Evolutionary conservation across 805 yeast genomes (phyloP), one percentile per base, ranked within the genome.

Genomic region (Brettanomyces custersianus): DNA sequence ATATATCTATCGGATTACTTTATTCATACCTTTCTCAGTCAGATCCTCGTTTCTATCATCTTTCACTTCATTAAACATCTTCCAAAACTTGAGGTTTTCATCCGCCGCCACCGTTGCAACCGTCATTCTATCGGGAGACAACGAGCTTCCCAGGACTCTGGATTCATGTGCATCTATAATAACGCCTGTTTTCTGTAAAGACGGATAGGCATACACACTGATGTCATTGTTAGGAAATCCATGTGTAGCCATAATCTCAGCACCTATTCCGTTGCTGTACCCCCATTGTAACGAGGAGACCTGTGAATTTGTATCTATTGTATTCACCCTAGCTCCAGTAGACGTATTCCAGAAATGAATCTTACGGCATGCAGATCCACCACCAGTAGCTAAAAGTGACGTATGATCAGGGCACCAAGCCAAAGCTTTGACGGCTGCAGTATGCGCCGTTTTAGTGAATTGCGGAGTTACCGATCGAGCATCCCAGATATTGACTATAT

Each of bases 201-300:
- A 74, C 5, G 95, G 95, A 54, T 84, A 87, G 39, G 86, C 77
- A 70, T 87, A 90, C 26, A 90, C 65, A 9, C 86, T 70, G 21
- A 92, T 74, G 44, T 82, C 75, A 52, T 92, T 90, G 37, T 80
- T 75, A 12, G 98, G 97, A 55, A 74, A 83, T 2, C 97, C 98
- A 51, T 92, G 95, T 5, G 96, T 81, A 7, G 95, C 90, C 1
- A 82, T 94, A 32, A 92, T 76, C 59, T 92, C 98, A 49, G 66
- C 60, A 1, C 83, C 83, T n/a, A 76, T 73, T 1, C 81, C 80
- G 33, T 70, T 60, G 4, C 83, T 71, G 43, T 74, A 77, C 0
- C 95, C 94, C 98, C 98, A 92, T 48, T 78, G 77, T 41, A 92
- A 66, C 12, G 96, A 83, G n/a, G 94, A 80, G 4, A 92, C 92